Conservation (phyloP, 345 rosid genomes). For the Eucalyptus marginata region DNA sequence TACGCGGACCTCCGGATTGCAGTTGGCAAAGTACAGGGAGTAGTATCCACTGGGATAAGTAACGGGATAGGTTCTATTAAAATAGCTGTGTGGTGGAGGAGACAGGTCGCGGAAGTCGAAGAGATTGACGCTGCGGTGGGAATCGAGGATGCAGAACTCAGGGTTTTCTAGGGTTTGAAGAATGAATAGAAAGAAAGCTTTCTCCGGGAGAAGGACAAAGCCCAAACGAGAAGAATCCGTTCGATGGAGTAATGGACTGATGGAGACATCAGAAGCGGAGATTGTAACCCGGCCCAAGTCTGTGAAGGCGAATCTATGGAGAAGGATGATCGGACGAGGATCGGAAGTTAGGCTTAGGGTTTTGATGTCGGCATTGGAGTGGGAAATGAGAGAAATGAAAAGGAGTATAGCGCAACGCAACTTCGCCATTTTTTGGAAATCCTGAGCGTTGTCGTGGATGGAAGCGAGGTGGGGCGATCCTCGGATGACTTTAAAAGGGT, state of each 20-base stretch:
- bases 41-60: conserved; percentile 44
- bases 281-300: not conserved
- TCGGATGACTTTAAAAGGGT: not conserved
- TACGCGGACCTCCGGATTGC: conserved; percentile 57
- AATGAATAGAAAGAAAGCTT: conserved; percentile 56
- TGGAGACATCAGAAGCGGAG: not conserved
- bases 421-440: conserved; percentile 23
- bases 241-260: conserved; percentile 41
- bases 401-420: conserved; percentile 1
- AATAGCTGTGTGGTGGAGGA: conserved; percentile 63
- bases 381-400: conserved; percentile 11
- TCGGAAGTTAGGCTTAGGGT: conserved; percentile 41
- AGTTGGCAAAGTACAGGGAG: conserved; percentile 75
- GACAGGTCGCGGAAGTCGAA: conserved; percentile 56
- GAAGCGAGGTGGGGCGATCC: not conserved
- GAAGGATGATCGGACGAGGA: conserved; percentile 54
- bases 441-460: not conserved
- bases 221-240: conserved; percentile 53
- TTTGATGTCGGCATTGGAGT: conserved; percentile 39
- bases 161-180: conserved; percentile 59
- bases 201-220: conserved; percentile 75
- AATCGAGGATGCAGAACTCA: conserved; percentile 61
- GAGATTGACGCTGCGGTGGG: not conserved
- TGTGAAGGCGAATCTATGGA: not conserved
- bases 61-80: conserved; percentile 43